A percentile compares a stretch with the other conserved stretches of the same genome.
Conservation (phyloP, 2,329 filamentous ascomycete genomes). For the Trichoderma sp. region DNA sequence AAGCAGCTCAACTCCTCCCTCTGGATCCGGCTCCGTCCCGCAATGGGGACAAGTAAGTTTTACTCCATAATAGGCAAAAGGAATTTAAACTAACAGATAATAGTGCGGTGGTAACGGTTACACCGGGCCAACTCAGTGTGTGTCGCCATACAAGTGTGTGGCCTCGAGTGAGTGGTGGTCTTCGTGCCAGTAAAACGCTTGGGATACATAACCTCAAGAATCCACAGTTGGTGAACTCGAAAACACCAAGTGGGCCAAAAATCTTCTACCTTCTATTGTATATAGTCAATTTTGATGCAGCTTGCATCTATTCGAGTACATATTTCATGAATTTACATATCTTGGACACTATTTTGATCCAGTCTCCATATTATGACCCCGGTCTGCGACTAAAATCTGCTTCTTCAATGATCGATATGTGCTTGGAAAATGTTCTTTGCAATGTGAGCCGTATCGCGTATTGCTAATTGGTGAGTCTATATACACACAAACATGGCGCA, state of each 20-base stretch:
- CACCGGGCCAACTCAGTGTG: constrained; percentile 33
- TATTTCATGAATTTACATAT: background rate
- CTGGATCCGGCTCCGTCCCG: constrained; percentile 14
- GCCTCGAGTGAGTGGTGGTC: constrained; percentile 33
- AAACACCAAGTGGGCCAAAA: background rate
- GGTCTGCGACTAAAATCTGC: background rate
- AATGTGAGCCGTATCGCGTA: background rate
- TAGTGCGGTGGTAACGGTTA: constrained; percentile 35
- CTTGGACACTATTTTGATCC: background rate
- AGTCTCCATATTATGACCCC: background rate
- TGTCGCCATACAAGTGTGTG: constrained; percentile 35
- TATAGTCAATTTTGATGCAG: background rate
- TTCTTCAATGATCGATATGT: background rate
- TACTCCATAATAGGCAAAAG: background rate
- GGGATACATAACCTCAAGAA: too few relatives aligned
- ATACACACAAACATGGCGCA: background rate
- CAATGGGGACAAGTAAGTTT: constrained; percentile 27
- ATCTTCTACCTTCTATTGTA: background rate
- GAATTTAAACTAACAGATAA: background rate
- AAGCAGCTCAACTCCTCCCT: constrained; percentile 4
- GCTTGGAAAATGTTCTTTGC: background rate
- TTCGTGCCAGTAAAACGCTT: constrained; percentile 28
- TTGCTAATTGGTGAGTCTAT: too few relatives aligned
- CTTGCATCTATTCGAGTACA: background rate
- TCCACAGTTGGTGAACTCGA: too few relatives aligned